Conservation (phyloP, 1,284 basidiomycete genomes). For the Lentinus polychrous region DNA sequence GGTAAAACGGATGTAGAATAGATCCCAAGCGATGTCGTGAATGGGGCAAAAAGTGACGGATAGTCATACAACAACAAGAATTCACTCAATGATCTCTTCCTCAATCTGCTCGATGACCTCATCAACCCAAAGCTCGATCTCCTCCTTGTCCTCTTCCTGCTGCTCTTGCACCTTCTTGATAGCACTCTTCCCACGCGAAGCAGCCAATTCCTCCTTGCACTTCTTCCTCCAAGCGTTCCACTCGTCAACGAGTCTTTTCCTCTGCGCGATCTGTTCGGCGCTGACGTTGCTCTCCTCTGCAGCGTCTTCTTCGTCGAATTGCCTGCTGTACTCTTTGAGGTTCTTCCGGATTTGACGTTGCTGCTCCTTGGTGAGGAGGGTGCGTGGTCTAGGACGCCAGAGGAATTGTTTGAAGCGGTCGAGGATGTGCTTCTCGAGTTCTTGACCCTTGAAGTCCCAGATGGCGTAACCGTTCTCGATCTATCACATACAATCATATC, state of each 20-base stretch:
- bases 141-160: slow-evolving; percentile 61
- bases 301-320: slow-evolving; percentile 96
- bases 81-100: slow-evolving; percentile 60
- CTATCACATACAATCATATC: slow-evolving; percentile 36
- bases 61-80: slow-evolving; percentile 1
- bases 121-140: slow-evolving; percentile 87
- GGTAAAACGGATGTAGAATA: no score
- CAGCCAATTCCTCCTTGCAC: slow-evolving; percentile 53
- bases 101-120: slow-evolving; percentile 88
- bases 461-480: slow-evolving; percentile 95
- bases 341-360: slow-evolving; percentile 88
- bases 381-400: slow-evolving; percentile 92
- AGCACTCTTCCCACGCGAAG: slow-evolving; percentile 34
- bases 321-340: slow-evolving; percentile 85
- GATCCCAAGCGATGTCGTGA: no score
- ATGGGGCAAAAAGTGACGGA: no score
- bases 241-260: slow-evolving; percentile 91
- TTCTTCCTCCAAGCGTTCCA: slow-evolving; percentile 93
- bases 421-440: slow-evolving; percentile 82
- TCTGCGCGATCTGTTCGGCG: slow-evolving; percentile 87
- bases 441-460: slow-evolving; percentile 97
- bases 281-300: slow-evolving; percentile 92
- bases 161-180: slow-evolving; percentile 28
- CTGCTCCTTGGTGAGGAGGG: slow-evolving; percentile 83
- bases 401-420: slow-evolving; percentile 99